Evolutionary conservation across 257 asterid species (phyloP).

Genomic region (Coffea canephora): DNA sequence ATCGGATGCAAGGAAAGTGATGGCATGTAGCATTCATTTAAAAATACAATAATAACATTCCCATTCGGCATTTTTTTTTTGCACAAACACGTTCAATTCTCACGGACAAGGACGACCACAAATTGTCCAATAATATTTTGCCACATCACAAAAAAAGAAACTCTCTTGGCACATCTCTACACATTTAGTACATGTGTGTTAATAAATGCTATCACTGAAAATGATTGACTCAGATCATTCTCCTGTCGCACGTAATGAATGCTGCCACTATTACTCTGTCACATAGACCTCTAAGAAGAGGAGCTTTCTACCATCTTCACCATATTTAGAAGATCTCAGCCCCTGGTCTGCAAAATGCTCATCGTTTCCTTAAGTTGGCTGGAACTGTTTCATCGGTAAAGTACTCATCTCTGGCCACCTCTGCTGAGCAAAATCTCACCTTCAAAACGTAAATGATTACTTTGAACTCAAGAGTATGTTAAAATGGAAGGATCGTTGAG

Average conservation of each 20-base stretch:
- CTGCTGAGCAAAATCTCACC: constrained; percentile 80
- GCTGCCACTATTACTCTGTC: neutral
- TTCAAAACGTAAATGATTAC: constrained; percentile 19
- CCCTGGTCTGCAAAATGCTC: neutral
- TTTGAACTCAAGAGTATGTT: neutral
- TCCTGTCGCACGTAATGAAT: neutral
- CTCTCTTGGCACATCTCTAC: too few relatives aligned
- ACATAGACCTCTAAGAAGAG: neutral
- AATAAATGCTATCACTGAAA: neutral
- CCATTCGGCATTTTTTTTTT: too few relatives aligned
- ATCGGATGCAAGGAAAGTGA: too few relatives aligned
- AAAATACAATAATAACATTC: too few relatives aligned
- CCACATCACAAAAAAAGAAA: too few relatives aligned
- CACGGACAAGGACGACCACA: too few relatives aligned
- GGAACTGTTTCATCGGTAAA: constrained; percentile 67
- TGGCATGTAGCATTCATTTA: too few relatives aligned
- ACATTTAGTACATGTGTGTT: too few relatives aligned
- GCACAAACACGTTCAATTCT: too few relatives aligned
- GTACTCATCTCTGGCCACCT: constrained; percentile 50
- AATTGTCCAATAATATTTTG: too few relatives aligned
- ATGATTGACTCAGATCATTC: neutral
- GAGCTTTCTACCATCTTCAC: neutral
- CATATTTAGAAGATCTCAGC: neutral
- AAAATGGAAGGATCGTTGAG: neutral
- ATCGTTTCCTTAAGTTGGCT: constrained; percentile 41